These are phyloP conservation scores for Penicillium hesseltinei DNA, from an alignment of 2,329 filamentous ascomycete species.

Conservation along the genomic window DNA sequence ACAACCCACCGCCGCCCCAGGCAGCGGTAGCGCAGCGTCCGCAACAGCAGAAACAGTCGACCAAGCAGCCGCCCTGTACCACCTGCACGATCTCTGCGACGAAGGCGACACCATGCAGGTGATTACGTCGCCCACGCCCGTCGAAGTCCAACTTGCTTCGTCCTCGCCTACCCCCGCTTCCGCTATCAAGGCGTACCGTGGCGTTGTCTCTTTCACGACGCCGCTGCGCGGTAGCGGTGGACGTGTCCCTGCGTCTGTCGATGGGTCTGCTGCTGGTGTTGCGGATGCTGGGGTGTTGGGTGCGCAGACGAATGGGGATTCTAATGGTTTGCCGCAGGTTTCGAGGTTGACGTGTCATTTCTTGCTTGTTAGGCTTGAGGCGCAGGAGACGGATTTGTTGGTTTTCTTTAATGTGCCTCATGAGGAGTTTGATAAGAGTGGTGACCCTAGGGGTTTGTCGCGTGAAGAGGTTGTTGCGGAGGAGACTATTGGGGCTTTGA, in stretches of 20 bases:
- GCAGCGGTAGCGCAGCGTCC: slow-evolving; percentile 49
- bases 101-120: slow-evolving; percentile 64
- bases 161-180: slow-evolving; percentile 15
- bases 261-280: background rate
- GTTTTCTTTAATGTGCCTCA: slow-evolving; percentile 88
- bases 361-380: slow-evolving; percentile 72
- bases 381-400: slow-evolving; percentile 74
- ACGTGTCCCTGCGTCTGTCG: background rate
- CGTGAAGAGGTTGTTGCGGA: slow-evolving; percentile 59
- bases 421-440: slow-evolving; percentile 68
- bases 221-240: slow-evolving; percentile 8
- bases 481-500: slow-evolving; percentile 50
- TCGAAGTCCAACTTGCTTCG: slow-evolving; percentile 51
- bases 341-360: slow-evolving; percentile 67
- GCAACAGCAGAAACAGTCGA: slow-evolving; percentile 58
- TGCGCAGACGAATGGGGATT: background rate
- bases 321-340: slow-evolving; percentile 2
- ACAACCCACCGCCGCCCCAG: slow-evolving; percentile 15
- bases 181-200: slow-evolving; percentile 26
- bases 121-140: slow-evolving; percentile 62
- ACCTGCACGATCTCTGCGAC: slow-evolving; percentile 62
- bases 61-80: slow-evolving; percentile 62
- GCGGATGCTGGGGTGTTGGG: background rate
- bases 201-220: slow-evolving; percentile 28
- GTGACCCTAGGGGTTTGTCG: slow-evolving; percentile 65